phyloP scores from a whole-genome alignment of 2,329 filamentous ascomycete genomes.

The Lasiodiplodia gonubiensis region DNA sequence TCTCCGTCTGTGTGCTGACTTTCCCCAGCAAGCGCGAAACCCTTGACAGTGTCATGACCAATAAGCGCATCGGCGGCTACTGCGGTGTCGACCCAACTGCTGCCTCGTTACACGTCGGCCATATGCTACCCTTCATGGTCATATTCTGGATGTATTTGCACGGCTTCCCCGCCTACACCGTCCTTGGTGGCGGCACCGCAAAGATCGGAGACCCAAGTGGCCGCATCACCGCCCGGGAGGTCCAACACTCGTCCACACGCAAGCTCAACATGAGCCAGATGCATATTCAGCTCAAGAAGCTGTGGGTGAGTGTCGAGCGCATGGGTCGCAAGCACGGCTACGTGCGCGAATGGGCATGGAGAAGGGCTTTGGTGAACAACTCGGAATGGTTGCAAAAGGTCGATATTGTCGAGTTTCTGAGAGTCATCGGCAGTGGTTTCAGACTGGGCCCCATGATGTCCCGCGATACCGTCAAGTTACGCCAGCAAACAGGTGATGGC shows the following conservation, averaged over 20 bases:
- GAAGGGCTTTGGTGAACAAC: slow-evolving; percentile 77
- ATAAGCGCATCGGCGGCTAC: slow-evolving; percentile 73
- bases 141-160: slow-evolving; percentile 84
- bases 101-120: slow-evolving; percentile 78
- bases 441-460: slow-evolving; percentile 86
- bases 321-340: slow-evolving; percentile 71
- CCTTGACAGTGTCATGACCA: slow-evolving; percentile 68
- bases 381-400: slow-evolving; percentile 78
- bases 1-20: slow-evolving; percentile 27
- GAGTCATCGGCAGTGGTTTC: slow-evolving; percentile 73
- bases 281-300: slow-evolving; percentile 69
- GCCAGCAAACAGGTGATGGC: slow-evolving; percentile 83
- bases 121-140: slow-evolving; percentile 81
- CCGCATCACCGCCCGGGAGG: slow-evolving; percentile 66
- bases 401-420: slow-evolving; percentile 75
- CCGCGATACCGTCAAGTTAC: slow-evolving; percentile 85
- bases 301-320: slow-evolving; percentile 76
- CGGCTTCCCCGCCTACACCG: slow-evolving; percentile 69
- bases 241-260: slow-evolving; percentile 58
- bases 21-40: slow-evolving; percentile 51
- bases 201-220: slow-evolving; percentile 80
- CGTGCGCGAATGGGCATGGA: slow-evolving; percentile 67
- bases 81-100: slow-evolving; percentile 85
- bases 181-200: slow-evolving; percentile 77
- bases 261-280: slow-evolving; percentile 71